Evolutionary conservation across 2,329 filamentous ascomycete genomes (phyloP), one percentile per base, ranked within the genome.

Genomic region (Calonectria pseudoturangicola): DNA sequence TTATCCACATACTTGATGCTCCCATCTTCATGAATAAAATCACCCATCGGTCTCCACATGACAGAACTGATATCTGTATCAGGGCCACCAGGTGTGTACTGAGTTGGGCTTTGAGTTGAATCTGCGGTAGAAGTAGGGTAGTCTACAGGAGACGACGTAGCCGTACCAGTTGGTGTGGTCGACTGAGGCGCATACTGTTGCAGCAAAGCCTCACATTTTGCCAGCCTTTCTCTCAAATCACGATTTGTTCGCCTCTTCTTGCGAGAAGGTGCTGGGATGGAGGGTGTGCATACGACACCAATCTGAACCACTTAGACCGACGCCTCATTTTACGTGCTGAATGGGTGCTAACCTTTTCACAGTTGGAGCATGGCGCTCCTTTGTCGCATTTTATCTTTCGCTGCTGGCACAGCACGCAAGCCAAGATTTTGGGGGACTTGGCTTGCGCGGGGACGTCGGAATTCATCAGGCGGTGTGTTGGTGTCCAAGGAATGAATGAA

Each of bases 221-320:
- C 74, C 41, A 80, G 68, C 25, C 79, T 73, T 63, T 79, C 79
- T n/a, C 81, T 68, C 0, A 82, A 64, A 18, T 82, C 80, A 47
- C 81, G 76, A 18, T 78, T 81, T 8, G 77, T 79, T 9, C 79
- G 77, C 21, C 78, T 76, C 21, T 80, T 79, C 68, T 80, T 81
- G 30, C 79, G 79, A 25, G 76, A 75, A 21, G 79, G 77, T 27
- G 80, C 80, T 25, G 80, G 80, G 9, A 69, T 74, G 39, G 79
- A 81, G 21, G 80, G 78, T 10, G 75, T 76, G 48, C 80, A 82
- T 13, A 70, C 62, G 18, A 73, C 70, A 36, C 62, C 62, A 41
- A 70, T 45, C 68, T 70, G 30, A 16, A 65, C 47, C 13, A 10
- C 30, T 70, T 70, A 70, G 68, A 41, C 27, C n/a, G 27, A 0